Percentiles rank a stretch among this genome's conserved stretches.
Conservation (phyloP, 345 rosid species). For the Rubroshorea leprosula region DNA sequence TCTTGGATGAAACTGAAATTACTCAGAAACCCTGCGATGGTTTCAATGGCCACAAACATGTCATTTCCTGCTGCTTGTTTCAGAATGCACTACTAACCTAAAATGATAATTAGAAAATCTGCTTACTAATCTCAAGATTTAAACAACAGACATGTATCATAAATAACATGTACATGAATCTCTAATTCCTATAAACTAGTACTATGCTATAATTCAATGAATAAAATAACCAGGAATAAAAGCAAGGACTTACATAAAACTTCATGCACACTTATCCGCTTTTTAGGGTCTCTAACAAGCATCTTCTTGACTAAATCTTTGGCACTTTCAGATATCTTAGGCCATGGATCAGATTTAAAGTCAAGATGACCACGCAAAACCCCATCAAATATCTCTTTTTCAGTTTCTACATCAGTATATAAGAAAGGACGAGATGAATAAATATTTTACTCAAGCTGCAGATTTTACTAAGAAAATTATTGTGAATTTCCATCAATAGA, state of each 20-base stretch:
- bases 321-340: constrained; percentile 67
- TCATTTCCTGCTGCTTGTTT: too few species aligned
- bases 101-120: background rate
- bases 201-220: background rate
- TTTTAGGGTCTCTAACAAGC: constrained; percentile 63
- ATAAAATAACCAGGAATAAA: background rate
- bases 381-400: constrained; percentile 70
- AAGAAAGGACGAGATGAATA: background rate
- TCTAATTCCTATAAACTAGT: background rate
- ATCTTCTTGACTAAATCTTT: constrained; percentile 74
- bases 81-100: too few species aligned
- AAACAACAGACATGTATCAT: background rate
- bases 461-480: background rate
- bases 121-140: background rate
- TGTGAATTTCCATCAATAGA: background rate
- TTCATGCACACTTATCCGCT: constrained; percentile 67
- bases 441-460: background rate
- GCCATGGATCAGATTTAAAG: constrained; percentile 86
- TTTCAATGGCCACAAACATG: too few species aligned
- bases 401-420: constrained; percentile 42
- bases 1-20: too few species aligned
- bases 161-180: background rate
- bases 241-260: constrained; percentile 53
- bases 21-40: too few species aligned
- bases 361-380: constrained; percentile 73